These are phyloP conservation scores for Phyllosticta citriasiana DNA, from an alignment of 2,329 filamentous ascomycete species.

Conservation along the genomic window DNA sequence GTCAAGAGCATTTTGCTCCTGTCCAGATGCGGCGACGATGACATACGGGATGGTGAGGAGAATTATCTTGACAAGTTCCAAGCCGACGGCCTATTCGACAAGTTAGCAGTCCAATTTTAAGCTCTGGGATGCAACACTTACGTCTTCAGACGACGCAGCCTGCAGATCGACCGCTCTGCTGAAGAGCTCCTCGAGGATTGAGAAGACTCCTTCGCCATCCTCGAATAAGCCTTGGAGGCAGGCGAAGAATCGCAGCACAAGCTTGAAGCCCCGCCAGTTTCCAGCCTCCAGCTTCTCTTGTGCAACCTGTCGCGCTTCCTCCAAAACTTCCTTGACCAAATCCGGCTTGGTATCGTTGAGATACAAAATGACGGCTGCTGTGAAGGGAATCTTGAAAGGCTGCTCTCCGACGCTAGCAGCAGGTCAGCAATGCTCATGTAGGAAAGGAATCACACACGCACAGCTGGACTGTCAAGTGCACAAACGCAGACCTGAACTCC, in stretches of 20 bases:
- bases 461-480: conserved; percentile 66
- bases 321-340: conserved; percentile 61
- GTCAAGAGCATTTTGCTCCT: conserved; percentile 63
- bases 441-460: conserved; percentile 24
- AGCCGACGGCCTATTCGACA: conserved; percentile 42
- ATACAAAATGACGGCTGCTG: conserved; percentile 72
- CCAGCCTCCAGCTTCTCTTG: conserved; percentile 62
- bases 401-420: conserved; percentile 61
- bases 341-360: conserved; percentile 70
- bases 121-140: conserved; percentile 38
- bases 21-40: conserved; percentile 58
- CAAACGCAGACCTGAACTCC: conserved; percentile 62
- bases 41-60: conserved; percentile 88
- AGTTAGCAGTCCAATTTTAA: conserved; percentile 15
- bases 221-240: conserved; percentile 72
- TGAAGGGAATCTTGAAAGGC: conserved; percentile 94
- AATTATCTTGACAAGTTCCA: conserved; percentile 94
- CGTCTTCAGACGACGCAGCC: conserved; percentile 85
- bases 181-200: conserved; percentile 82
- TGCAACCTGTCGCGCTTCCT: conserved; percentile 48
- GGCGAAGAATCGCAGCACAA: conserved; percentile 79
- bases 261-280: conserved; percentile 84
- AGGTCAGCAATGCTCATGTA: conserved; percentile 12
- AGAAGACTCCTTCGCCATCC: conserved; percentile 68
- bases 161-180: conserved; percentile 83